These are phyloP conservation scores for Phyllosticta capitalensis DNA, from an alignment of 2,329 filamentous ascomycete genomes.

Conservation along the genomic window DNA sequence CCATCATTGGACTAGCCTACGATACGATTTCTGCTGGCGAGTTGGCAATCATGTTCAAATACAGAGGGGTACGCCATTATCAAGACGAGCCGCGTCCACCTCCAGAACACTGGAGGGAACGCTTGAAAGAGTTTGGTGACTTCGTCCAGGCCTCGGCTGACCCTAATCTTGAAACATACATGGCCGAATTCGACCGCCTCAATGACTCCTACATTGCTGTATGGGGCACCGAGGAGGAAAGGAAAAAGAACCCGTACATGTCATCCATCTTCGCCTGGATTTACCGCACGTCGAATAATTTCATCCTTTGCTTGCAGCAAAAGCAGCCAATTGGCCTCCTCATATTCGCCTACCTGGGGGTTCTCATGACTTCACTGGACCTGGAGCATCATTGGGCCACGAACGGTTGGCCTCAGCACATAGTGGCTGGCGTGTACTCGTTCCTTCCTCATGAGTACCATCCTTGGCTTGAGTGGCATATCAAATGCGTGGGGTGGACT, in stretches of 20 bases:
- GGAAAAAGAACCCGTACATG: not conserved
- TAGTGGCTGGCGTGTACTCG: slow-evolving; percentile 1
- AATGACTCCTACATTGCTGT: not conserved
- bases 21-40: not conserved
- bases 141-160: not conserved
- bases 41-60: not conserved
- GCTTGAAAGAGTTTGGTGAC: not conserved
- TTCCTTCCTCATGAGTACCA: slow-evolving; percentile 2
- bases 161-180: not conserved
- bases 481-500: slow-evolving; percentile 9
- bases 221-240: not conserved
- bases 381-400: slow-evolving; percentile 5
- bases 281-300: not conserved
- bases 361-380: not conserved
- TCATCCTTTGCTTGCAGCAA: slow-evolving; percentile 5
- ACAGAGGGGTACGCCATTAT: not conserved
- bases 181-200: not conserved
- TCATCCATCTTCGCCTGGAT: not conserved
- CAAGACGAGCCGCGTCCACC: not conserved
- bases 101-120: not conserved
- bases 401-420: slow-evolving; percentile 8
- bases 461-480: slow-evolving; percentile 10
- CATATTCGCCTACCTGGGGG: not conserved
- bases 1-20: not conserved
- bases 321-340: slow-evolving; percentile 7